A percentile compares a stretch with the other conserved stretches of the same genome.
Evolutionary conservation across 2,329 filamentous ascomycete genomes (phyloP).

Genomic region (Bipolaris cookei): DNA sequence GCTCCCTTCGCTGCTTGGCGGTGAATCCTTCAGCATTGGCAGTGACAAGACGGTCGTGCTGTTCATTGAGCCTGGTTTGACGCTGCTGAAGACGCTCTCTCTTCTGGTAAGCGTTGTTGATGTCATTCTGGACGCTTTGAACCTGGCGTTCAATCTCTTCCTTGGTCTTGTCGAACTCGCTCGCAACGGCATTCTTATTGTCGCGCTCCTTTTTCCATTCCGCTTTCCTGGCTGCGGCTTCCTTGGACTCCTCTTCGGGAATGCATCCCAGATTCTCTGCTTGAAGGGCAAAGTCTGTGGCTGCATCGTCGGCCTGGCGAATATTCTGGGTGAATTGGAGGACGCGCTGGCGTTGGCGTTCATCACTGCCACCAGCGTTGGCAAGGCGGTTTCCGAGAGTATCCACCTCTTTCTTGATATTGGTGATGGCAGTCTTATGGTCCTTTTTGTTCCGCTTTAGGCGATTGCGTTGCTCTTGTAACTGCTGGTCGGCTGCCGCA

Average conservation of each 20-base stretch:
- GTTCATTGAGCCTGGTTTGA: constrained; percentile 74
- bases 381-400: constrained; percentile 69
- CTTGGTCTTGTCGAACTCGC: constrained; percentile 68
- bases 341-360: constrained; percentile 76
- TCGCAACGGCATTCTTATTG: constrained; percentile 57
- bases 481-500: constrained; percentile 71
- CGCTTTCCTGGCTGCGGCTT: constrained; percentile 64
- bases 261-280: constrained; percentile 70
- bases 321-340: constrained; percentile 77
- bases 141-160: constrained; percentile 67
- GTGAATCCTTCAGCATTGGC: constrained; percentile 70
- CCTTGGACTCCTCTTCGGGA: constrained; percentile 66
- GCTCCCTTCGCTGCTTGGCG: constrained; percentile 60
- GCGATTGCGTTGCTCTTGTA: constrained; percentile 71
- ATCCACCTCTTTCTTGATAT: constrained; percentile 76
- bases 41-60: constrained; percentile 72
- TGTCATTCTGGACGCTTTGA: constrained; percentile 68
- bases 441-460: constrained; percentile 76
- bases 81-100: constrained; percentile 74
- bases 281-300: constrained; percentile 61
- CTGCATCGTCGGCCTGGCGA: constrained; percentile 70
- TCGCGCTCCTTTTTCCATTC: constrained; percentile 63
- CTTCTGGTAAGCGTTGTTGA: constrained; percentile 68
- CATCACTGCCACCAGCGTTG: constrained; percentile 73
- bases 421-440: constrained; percentile 71